These are phyloP conservation scores for Tarenaya hassleriana DNA, from an alignment of 345 rosid species.

Conservation along the genomic window DNA sequence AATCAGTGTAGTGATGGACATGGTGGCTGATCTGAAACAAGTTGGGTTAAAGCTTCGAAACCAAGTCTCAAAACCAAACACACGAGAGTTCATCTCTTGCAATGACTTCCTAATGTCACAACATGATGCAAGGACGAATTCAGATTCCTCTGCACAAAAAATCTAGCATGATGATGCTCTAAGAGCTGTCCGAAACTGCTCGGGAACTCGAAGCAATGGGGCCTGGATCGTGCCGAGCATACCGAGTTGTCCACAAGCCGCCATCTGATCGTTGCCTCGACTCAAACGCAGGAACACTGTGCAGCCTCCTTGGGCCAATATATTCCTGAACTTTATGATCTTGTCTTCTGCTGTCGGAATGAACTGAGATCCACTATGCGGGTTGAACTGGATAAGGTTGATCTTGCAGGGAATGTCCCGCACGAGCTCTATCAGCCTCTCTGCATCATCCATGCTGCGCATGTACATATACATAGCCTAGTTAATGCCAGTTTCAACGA, in stretches of 20 bases:
- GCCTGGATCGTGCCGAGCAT: slow-evolving; percentile 55
- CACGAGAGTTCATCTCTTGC: too few relatives aligned
- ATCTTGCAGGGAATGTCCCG: slow-evolving; percentile 94
- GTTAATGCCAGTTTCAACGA: slow-evolving; percentile 9
- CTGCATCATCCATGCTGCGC: slow-evolving; percentile 81
- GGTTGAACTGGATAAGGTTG: slow-evolving; percentile 84
- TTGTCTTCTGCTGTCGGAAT: slow-evolving; percentile 62
- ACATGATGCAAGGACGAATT: neutral
- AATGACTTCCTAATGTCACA: too few relatives aligned
- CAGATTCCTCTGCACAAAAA: neutral
- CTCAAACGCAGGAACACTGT: slow-evolving; percentile 59
- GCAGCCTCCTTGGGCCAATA: slow-evolving; percentile 63
- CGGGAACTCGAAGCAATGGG: slow-evolving; percentile 72
- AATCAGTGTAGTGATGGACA: too few relatives aligned
- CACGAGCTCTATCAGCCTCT: slow-evolving; percentile 71
- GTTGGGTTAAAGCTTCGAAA: too few relatives aligned
- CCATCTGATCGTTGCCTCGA: slow-evolving; percentile 95
- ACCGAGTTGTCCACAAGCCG: slow-evolving; percentile 98
- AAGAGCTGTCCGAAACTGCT: slow-evolving; percentile 54
- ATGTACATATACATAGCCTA: slow-evolving; percentile 6
- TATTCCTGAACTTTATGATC: slow-evolving; percentile 73
- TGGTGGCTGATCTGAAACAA: too few relatives aligned
- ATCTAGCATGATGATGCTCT: too few relatives aligned
- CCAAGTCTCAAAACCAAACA: too few relatives aligned
- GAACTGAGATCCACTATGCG: slow-evolving; percentile 74